phyloP scores from a whole-genome alignment of 164 flowering plant species.

The Piper betle region DNA sequence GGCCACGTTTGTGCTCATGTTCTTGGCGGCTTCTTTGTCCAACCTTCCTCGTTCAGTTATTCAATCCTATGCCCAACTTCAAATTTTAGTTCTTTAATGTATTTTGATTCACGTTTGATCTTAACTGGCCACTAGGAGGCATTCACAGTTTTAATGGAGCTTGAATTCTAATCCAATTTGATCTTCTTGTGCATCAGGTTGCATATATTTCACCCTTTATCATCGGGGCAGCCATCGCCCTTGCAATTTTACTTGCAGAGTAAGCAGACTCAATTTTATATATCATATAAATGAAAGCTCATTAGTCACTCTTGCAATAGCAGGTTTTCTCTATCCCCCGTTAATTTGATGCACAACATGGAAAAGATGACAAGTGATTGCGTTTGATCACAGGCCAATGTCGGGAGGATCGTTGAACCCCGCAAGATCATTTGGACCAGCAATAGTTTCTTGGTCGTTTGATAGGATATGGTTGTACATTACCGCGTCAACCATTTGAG shows the following conservation, averaged over 20 bases:
- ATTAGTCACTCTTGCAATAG: background rate
- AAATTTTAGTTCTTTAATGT: background rate
- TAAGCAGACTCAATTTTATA: conserved; percentile 10
- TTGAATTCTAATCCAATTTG: background rate
- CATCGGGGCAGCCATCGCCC: conserved; percentile 45
- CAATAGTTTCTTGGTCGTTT: conserved; percentile 47
- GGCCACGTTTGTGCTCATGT: conserved; percentile 51
- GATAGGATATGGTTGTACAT: conserved; percentile 58
- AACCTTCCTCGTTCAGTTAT: conserved; percentile 9
- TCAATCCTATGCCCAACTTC: conserved; percentile 10
- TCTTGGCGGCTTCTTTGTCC: conserved; percentile 40
- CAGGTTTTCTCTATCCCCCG: background rate
- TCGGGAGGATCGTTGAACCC: conserved; percentile 95
- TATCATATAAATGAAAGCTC: too few species aligned
- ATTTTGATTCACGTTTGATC: too few species aligned
- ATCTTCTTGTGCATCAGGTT: conserved; percentile 21
- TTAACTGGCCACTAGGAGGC: too few species aligned
- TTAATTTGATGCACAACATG: background rate
- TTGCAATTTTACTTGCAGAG: conserved; percentile 71
- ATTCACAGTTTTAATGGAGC: too few species aligned
- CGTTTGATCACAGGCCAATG: conserved; percentile 39
- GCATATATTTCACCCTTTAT: conserved; percentile 43
- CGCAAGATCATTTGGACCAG: conserved; percentile 84
- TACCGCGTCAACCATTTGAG: conserved; percentile 52
- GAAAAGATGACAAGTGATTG: background rate